These are phyloP conservation scores for Trypanosoma theileri DNA, from an alignment of 208 protist genomes.

Conservation along the genomic window DNA sequence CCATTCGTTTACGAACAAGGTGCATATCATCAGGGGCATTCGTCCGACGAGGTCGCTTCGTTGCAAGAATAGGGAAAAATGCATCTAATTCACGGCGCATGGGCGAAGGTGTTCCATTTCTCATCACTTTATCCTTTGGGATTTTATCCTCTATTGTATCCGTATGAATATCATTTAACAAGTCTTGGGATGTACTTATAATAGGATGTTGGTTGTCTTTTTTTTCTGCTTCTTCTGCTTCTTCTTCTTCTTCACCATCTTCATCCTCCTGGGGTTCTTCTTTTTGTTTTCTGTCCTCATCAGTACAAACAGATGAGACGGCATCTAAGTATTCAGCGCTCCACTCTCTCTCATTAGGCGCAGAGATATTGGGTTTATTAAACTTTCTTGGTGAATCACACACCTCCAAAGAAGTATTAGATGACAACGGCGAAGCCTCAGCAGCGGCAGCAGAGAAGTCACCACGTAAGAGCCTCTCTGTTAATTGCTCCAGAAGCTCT, in stretches of 20 bases:
- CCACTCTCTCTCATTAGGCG: no score
- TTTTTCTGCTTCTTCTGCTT: neutral
- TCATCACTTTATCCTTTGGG: neutral
- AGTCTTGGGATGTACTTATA: no score
- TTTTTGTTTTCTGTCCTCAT: no score
- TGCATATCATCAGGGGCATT: neutral
- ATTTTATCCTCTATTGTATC: neutral
- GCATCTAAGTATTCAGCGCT: no score
- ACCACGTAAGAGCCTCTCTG: slow-evolving; percentile 12
- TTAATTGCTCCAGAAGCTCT: slow-evolving; percentile 15
- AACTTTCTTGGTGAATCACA: no score
- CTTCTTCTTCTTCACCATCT: neutral
- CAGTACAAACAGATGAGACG: no score
- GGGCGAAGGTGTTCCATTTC: slow-evolving; percentile 28
- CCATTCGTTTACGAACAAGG: neutral
- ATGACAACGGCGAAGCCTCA: no score
- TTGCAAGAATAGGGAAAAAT: slow-evolving; percentile 30
- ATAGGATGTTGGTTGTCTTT: neutral
- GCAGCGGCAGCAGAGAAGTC: neutral
- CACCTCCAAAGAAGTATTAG: no score
- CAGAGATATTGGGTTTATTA: no score
- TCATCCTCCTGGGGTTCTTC: no score
- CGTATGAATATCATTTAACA: no score
- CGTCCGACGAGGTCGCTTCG: slow-evolving; percentile 11
- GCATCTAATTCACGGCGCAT: slow-evolving; percentile 37